A percentile compares a stretch with the other conserved stretches of the same genome.
These are phyloP conservation scores for Candida dubliniensis DNA, from an alignment of 1,139 yeast genomes.

Conservation along the genomic window DNA sequence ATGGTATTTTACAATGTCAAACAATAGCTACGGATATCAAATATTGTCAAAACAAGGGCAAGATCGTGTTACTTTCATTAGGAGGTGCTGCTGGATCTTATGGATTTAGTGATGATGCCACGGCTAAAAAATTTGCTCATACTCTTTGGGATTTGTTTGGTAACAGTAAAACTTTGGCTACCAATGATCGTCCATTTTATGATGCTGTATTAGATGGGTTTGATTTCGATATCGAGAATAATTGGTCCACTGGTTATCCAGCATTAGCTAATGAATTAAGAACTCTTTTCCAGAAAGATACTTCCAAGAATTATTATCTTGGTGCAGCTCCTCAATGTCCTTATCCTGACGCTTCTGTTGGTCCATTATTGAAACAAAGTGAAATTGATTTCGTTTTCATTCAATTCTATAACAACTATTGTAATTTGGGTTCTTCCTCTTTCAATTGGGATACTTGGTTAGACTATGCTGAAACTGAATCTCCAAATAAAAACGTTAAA, in stretches of 20 bases:
- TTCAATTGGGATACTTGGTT: slow-evolving; percentile 92
- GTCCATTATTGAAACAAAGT: slow-evolving; percentile 60
- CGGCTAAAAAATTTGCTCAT: slow-evolving; percentile 69
- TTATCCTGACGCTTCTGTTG: slow-evolving; percentile 84
- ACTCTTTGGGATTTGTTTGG: slow-evolving; percentile 87
- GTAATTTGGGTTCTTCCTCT: slow-evolving; percentile 49
- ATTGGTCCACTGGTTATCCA: slow-evolving; percentile 53
- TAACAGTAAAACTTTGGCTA: slow-evolving; percentile 50
- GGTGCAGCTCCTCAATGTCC: slow-evolving; percentile 97
- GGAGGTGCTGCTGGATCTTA: slow-evolving; percentile 88
- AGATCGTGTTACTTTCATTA: slow-evolving; percentile 72
- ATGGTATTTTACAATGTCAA: slow-evolving; percentile 61
- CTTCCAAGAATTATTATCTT: slow-evolving; percentile 65
- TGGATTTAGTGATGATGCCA: slow-evolving; percentile 63
- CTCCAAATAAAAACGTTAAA: slow-evolving; percentile 70
- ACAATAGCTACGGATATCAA: slow-evolving; percentile 71
- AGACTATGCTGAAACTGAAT: slow-evolving; percentile 55
- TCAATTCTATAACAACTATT: slow-evolving; percentile 92
- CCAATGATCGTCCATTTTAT: slow-evolving; percentile 72
- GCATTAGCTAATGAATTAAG: slow-evolving; percentile 65
- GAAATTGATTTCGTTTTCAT: slow-evolving; percentile 82
- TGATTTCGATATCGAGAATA: slow-evolving; percentile 48
- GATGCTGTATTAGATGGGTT: slow-evolving; percentile 47
- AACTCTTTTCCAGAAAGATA: slow-evolving; percentile 50
- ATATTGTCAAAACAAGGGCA: slow-evolving; percentile 81